Base-by-base conservation (phyloP, 331 rosid genomes). In the Quercus phellos region DNA sequence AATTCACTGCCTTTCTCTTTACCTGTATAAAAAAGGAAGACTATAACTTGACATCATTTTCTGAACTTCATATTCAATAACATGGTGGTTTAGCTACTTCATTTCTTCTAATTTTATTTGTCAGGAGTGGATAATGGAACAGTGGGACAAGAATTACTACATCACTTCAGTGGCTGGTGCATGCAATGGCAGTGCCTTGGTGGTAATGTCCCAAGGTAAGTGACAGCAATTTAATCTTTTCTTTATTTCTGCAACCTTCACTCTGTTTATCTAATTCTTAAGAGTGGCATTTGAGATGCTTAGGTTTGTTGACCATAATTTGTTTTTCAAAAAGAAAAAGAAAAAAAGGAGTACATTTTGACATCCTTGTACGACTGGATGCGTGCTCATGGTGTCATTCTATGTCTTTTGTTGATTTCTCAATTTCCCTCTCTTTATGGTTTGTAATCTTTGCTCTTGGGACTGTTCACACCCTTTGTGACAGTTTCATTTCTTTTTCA, bases 121-220 rank as follows among this genome's bases (percentile, higher is more conserved):
- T 74, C 83, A 84, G 88, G 88, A 84, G 73, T 84, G 88, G 88
- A 84, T 84, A 50, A 81, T 81, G 85, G 88, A 81, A 53, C 88
- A 84, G 53, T 84, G 88, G 88, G 85, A 84, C 75, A 84, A 84
- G 81, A 84, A 78, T 83, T 84, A 81, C 69, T 84, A 84, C 68
- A 81, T 84, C 70, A 84, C 88, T 63, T 77, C 88, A 30, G 80
- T 84, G 59, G 85, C 88, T 50, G 88, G 88, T 1, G 69, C 88
- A 69, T 21, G 24, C 55, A 84, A 78, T 46, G 85, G 85, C 67
- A 84, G 77, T 70, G 80, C 88, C 70, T 80, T 84, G 73, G 88
- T 84, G 69, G 80, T 84, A 70, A 84, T 84, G 88, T 84, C 88
- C 50, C 83, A 84, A 81, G 88, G 88, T 81, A 68, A 70, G 38